phyloP scores from a whole-genome alignment of 139 green algal species.

The Zygnema cylindricum region DNA sequence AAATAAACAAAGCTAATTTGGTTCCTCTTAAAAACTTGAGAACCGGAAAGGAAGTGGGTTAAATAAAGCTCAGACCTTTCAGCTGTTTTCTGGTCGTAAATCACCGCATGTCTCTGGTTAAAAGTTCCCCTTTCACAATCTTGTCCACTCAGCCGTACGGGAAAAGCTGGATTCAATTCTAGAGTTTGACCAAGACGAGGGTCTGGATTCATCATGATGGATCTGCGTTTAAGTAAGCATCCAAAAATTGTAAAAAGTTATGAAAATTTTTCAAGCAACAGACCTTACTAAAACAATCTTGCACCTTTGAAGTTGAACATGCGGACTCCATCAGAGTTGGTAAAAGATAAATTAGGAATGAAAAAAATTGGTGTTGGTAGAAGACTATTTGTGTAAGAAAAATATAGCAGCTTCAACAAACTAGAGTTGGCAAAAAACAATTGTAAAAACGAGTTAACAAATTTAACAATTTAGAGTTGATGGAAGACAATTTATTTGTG shows the following conservation, averaged over 20 bases:
- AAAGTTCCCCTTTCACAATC: conserved; percentile 85
- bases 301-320: no score
- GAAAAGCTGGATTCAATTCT: conserved; percentile 1
- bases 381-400: no score
- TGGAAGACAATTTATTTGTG: neutral
- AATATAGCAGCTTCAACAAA: no score
- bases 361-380: no score
- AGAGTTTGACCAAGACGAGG: conserved; percentile 69
- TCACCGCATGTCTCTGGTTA: conserved; percentile 78
- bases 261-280: no score
- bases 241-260: no score
- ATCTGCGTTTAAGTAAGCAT: no score
- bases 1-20: no score
- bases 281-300: no score
- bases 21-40: no score
- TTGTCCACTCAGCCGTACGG: conserved; percentile 75
- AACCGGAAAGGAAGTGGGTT: neutral
- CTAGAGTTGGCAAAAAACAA: neutral
- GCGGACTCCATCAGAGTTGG: no score
- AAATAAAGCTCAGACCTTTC: neutral
- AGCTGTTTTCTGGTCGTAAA: conserved; percentile 70
- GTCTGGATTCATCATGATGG: conserved; percentile 27
- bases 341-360: no score
- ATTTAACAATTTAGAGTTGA: neutral
- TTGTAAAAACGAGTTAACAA: neutral